A percentile compares a stretch with the other conserved stretches of the same genome.
phyloP scores from a whole-genome alignment of 2,329 filamentous ascomycete genomes.

The Monascus ruber region DNA sequence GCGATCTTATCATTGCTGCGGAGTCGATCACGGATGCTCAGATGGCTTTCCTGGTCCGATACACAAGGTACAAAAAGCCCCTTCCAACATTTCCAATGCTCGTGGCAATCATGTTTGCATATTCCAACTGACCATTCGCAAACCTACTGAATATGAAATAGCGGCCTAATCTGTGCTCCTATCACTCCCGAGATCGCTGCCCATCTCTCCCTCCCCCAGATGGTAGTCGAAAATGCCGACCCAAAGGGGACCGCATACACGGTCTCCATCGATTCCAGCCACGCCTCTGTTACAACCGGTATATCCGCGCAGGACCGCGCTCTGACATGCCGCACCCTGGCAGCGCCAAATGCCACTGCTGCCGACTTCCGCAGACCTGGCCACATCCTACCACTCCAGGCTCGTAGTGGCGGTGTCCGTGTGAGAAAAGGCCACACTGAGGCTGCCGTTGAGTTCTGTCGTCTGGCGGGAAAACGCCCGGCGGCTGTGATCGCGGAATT shows the following conservation, averaged over 20 bases:
- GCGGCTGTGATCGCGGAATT: slow-evolving; percentile 85
- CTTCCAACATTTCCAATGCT: neutral
- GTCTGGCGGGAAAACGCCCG: slow-evolving; percentile 62
- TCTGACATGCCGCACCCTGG: slow-evolving; percentile 67
- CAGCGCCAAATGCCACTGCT: slow-evolving; percentile 48
- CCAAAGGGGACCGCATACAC: slow-evolving; percentile 89
- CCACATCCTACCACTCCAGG: slow-evolving; percentile 78
- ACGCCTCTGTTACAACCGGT: slow-evolving; percentile 68
- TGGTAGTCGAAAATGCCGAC: slow-evolving; percentile 73
- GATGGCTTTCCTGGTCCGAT: slow-evolving; percentile 91
- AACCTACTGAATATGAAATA: slow-evolving; percentile 11
- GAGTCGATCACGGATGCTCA: slow-evolving; percentile 72
- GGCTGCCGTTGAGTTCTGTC: slow-evolving; percentile 82
- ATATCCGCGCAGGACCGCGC: slow-evolving; percentile 84
- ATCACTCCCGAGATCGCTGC: slow-evolving; percentile 58
- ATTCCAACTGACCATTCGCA: too few relatives aligned
- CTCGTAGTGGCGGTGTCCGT: slow-evolving; percentile 67
- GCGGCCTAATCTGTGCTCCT: slow-evolving; percentile 84
- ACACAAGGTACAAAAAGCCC: slow-evolving; percentile 47
- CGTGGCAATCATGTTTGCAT: too few relatives aligned
- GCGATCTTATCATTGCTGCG: slow-evolving; percentile 91
- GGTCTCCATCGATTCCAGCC: slow-evolving; percentile 68
- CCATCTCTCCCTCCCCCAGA: slow-evolving; percentile 69
- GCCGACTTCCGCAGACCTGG: slow-evolving; percentile 68
- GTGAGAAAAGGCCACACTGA: slow-evolving; percentile 81